phyloP scores from a whole-genome alignment of 2,329 filamentous ascomycete genomes.

The Aspergillus sojae region DNA sequence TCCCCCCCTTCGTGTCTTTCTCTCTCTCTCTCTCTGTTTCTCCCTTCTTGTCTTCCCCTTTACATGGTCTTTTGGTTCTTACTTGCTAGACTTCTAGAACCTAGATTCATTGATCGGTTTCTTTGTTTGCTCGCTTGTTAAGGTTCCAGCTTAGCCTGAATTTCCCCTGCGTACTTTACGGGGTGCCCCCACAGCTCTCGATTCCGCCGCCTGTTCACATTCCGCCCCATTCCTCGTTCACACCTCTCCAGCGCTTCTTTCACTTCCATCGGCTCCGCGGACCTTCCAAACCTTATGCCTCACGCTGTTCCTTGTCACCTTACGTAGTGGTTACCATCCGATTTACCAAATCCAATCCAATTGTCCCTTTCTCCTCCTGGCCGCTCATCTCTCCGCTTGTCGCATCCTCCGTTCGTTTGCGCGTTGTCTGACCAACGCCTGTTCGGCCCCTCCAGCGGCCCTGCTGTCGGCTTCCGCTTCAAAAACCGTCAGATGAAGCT shows the following conservation, averaged over 20 bases:
- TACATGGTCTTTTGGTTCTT: slow-evolving; percentile 16
- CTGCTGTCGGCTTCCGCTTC: slow-evolving; percentile 22
- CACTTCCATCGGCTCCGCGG: slow-evolving; percentile 16
- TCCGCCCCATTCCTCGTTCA: slow-evolving; percentile 22
- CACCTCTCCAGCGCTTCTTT: slow-evolving; percentile 10
- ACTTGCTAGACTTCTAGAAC: slow-evolving; percentile 6
- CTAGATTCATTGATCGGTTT: not conserved
- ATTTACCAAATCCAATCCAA: slow-evolving; percentile 1
- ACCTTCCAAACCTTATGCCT: slow-evolving; percentile 20
- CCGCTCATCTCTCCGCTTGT: slow-evolving; percentile 3
- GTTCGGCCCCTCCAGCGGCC: slow-evolving; percentile 20
- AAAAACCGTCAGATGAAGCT: slow-evolving; percentile 32
- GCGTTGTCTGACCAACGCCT: slow-evolving; percentile 14
- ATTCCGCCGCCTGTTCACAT: slow-evolving; percentile 24
- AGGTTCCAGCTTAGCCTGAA: not conserved
- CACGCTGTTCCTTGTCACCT: slow-evolving; percentile 11
- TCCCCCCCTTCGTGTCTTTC: not conserved
- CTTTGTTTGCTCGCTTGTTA: slow-evolving; percentile 18
- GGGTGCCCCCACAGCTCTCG: slow-evolving; percentile 12
- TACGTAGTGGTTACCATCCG: slow-evolving; percentile 2
- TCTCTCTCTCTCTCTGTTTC: slow-evolving; percentile 13
- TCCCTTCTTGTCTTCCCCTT: slow-evolving; percentile 19
- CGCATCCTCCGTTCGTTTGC: slow-evolving; percentile 17
- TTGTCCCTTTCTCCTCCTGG: slow-evolving; percentile 7
- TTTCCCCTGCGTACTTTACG: slow-evolving; percentile 4